These are phyloP conservation scores for Rhazya stricta DNA, from an alignment of 257 asterid species.

Conservation along the genomic window DNA sequence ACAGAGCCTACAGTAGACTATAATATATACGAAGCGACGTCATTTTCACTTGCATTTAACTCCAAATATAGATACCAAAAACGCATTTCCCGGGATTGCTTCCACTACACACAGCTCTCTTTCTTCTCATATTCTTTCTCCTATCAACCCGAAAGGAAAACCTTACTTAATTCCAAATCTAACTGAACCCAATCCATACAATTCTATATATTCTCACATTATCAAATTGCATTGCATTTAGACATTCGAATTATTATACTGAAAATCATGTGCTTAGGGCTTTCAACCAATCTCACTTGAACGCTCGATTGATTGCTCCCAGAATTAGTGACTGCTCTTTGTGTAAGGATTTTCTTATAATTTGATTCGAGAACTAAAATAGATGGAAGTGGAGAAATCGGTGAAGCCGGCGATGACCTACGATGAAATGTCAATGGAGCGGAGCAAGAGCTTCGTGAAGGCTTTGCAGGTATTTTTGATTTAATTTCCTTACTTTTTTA, in stretches of 20 bases:
- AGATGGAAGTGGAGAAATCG: conserved; percentile 41
- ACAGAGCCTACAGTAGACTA: neutral
- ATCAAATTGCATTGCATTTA: conserved; percentile 1
- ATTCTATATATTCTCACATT: neutral
- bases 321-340: neutral
- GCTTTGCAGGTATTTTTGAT: conserved; percentile 67
- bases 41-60: conserved; percentile 34
- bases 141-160: conserved; percentile 11
- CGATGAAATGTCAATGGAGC: conserved; percentile 70
- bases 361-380: neutral
- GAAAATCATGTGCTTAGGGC: neutral
- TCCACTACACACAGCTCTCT: conserved; percentile 35
- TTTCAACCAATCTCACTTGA: neutral
- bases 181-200: conserved; percentile 7
- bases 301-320: neutral
- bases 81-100: conserved; percentile 55
- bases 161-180: conserved; percentile 39
- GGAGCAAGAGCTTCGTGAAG: conserved; percentile 72
- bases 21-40: conserved; percentile 22
- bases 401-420: conserved; percentile 48
- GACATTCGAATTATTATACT: neutral
- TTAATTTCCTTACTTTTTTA: neutral
- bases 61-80: conserved; percentile 26
- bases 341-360: neutral
- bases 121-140: conserved; percentile 12